Base-by-base conservation (phyloP, 208 protist genomes). In the Crithidia bombi region DNA sequence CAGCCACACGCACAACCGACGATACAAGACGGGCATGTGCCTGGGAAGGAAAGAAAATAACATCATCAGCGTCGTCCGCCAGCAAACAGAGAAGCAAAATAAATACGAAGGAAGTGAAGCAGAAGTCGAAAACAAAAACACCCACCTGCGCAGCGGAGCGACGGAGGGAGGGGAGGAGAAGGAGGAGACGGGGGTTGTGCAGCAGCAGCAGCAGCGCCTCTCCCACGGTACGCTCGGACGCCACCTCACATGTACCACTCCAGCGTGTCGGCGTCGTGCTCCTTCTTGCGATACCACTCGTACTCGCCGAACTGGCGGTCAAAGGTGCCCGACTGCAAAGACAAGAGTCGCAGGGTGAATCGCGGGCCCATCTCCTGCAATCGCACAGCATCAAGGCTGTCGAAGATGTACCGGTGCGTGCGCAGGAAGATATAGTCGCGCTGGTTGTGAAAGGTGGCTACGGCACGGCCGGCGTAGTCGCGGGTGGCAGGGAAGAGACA, bases 381-480 rank as follows among this genome's bases (percentile, higher is more conserved):
- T 5, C 88, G 86, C 51, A 97, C 93, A 44, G 83, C 88, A 25
- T 96, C 85, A 17, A 94, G 39, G 72, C 80, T 89, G 68, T 97
- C 92, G 71, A 97, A 98, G 58, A 97, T 88, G 81, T 97, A 98
- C 30, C 93, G 86, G 79, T 98, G 96, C 2, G 87, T 91, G 49
- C 96, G 83, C 35, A 98, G 67, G 59, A 98, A 98, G 44, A 98
- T 97, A 75, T 96, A 98, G 66, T 98, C 96, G 38, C 94, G 87
- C 64, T 98, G 91, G 78, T 97, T 97, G 80, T 97, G 92, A 65
- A 98, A 97, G 0, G 96, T 98, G 2, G 90, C 86, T 26, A 98
- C 94, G 25, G 88, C 90, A 41, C 96, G 85, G 30, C 94, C 94
- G 14, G 78, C 85, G 77, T 97, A 97, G 67, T 98, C 90, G 30